Evolutionary conservation across 2,329 filamentous ascomycete species (phyloP).

Genomic region (Ascochyta fabae): DNA sequence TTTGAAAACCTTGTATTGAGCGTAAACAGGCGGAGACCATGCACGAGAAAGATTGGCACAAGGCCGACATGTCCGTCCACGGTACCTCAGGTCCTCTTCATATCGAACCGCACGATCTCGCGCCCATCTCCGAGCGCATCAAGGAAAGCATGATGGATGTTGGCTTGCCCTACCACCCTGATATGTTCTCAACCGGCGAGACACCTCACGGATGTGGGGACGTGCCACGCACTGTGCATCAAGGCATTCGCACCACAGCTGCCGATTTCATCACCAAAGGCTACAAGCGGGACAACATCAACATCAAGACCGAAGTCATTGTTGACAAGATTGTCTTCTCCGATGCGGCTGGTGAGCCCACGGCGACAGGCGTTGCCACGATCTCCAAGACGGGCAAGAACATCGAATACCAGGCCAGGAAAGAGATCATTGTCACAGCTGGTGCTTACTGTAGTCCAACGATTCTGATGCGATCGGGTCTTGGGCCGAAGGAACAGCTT

Average conservation of each 20-base stretch:
- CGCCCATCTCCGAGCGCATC: constrained; percentile 63
- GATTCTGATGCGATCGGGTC: constrained; percentile 60
- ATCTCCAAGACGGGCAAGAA: constrained; percentile 52
- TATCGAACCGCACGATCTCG: constrained; percentile 64
- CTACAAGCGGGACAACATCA: constrained; percentile 46
- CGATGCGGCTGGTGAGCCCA: constrained; percentile 44
- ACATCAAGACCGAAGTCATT: constrained; percentile 40
- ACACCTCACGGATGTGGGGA: constrained; percentile 42
- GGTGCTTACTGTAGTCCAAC: constrained; percentile 44
- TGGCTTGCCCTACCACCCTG: constrained; percentile 62
- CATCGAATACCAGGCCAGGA: constrained; percentile 41
- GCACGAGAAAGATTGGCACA: constrained; percentile 64
- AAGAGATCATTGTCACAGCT: constrained; percentile 45
- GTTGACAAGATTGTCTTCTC: constrained; percentile 57
- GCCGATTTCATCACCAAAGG: constrained; percentile 52
- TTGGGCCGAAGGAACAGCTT: constrained; percentile 63
- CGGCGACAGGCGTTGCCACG: constrained; percentile 55
- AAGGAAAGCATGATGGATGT: constrained; percentile 62
- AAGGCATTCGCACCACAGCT: constrained; percentile 38
- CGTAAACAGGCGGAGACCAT: constrained; percentile 59
- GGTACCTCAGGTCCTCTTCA: constrained; percentile 58
- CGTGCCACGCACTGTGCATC: constrained; percentile 39
- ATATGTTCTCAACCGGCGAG: constrained; percentile 64
- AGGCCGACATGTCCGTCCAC: constrained; percentile 57
- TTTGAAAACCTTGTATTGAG: not conserved